Evolutionary conservation across 768 basidiomycete genomes (phyloP), one percentile per base, ranked within the genome.

Genomic region (Kwoniella bestiolae): DNA sequence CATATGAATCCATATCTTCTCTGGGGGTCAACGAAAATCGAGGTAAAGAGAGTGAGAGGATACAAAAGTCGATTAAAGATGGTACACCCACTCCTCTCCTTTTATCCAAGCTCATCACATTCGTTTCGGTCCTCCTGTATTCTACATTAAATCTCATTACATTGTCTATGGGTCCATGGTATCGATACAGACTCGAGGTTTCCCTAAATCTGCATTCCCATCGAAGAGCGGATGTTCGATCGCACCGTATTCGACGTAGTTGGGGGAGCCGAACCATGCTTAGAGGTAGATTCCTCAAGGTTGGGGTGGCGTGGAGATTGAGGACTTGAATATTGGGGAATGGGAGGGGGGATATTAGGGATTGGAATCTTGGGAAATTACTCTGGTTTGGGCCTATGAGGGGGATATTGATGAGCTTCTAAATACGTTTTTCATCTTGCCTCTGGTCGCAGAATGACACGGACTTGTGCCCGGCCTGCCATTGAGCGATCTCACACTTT

Each of bases 251-350:
- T 23, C 45, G 8, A 16, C 58, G 60, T 0, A 67, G 45, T 12
- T 44, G 3, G 18, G 47, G 35, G 11, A 68, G 44, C 11, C 52
- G 31, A 21, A 45, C 35, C 6, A 68, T 31, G 23, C 38, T 41
- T 6, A 68, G 45, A 3, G 66, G 66, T 2, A 68, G n/a, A 28
- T n/a, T n/a, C 16, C 32, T 12, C 14, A 68, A 38, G 3, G 38
- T 58, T 14, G 53, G 56, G 25, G 56, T 66, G 35, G 11, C 18
- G 8, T 14, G 18, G 9, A 69, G 16, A 31, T 66, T 51, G 47
- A 69, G 38, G 3, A 58, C 50, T 58, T 65, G 21, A 2, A 69
- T 21, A 23, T 58, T 32, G 1, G 38, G 59, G 32, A 69, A 69
- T 5, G 68, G 64, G 2, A 29, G 41, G 4, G 5, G 38, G 3